Conservation (phyloP, 1,284 basidiomycete genomes). For the Microstroma glucosiphilum region DNA sequence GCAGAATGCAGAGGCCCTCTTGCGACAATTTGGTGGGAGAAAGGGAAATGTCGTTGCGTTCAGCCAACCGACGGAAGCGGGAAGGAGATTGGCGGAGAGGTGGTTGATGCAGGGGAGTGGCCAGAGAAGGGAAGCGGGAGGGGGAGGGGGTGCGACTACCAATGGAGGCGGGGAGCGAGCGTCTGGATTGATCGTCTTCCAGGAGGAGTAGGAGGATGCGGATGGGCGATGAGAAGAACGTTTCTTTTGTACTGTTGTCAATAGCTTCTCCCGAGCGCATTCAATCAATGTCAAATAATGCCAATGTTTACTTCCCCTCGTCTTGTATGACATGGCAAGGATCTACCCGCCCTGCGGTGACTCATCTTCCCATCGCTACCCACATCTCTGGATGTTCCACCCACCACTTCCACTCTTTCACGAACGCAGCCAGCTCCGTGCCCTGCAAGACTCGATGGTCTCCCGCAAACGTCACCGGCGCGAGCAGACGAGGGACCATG, state of each 20-base stretch:
- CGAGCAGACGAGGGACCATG: slow-evolving; percentile 25
- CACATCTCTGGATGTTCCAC: slow-evolving; percentile 72
- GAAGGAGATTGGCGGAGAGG: slow-evolving; percentile 28
- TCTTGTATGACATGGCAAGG: no score
- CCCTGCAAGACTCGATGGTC: slow-evolving; percentile 89
- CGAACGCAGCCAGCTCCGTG: slow-evolving; percentile 82
- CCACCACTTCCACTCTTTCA: slow-evolving; percentile 78
- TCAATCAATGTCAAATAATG: no score
- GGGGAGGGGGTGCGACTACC: no score
- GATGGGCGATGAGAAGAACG: no score
- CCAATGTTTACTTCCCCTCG: no score
- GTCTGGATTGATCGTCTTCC: no score
- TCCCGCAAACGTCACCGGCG: slow-evolving; percentile 54
- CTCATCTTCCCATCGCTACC: slow-evolving; percentile 49
- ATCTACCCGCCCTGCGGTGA: neutral
- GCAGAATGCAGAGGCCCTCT: slow-evolving; percentile 14
- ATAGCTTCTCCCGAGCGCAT: no score
- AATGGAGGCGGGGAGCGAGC: no score
- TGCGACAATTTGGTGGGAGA: slow-evolving; percentile 18
- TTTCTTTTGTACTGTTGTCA: no score
- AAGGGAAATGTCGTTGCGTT: slow-evolving; percentile 31
- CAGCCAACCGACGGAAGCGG: slow-evolving; percentile 42
- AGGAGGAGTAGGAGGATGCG: no score
- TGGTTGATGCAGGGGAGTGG: slow-evolving; percentile 21
- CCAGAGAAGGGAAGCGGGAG: no score